These are phyloP conservation scores for Boechera divaricarpa DNA, from an alignment of 345 rosid species.

Conservation along the genomic window DNA sequence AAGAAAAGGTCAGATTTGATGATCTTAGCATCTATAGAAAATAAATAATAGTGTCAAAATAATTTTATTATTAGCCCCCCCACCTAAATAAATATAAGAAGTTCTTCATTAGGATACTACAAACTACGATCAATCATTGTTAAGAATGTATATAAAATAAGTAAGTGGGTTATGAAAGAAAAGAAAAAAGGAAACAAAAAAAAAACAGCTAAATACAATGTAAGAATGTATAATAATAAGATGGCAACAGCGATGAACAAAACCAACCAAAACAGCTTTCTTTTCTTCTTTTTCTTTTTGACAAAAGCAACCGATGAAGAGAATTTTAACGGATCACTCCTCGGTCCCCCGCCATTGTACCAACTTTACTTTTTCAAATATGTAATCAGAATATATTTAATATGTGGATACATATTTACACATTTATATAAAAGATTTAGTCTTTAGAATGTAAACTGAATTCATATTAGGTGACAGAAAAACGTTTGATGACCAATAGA, in stretches of 20 bases:
- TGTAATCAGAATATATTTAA: neutral
- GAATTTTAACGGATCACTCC: slow-evolving; percentile 33
- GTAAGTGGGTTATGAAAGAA: slow-evolving; percentile 17
- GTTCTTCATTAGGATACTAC: neutral
- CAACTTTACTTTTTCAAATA: slow-evolving; percentile 7
- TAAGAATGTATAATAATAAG: slow-evolving; percentile 30
- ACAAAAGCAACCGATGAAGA: slow-evolving; percentile 37
- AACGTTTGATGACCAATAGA: slow-evolving; percentile 2
- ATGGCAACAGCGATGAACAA: slow-evolving; percentile 41
- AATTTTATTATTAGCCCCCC: neutral
- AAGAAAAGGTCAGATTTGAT: slow-evolving; percentile 31
- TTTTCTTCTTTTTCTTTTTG: slow-evolving; percentile 22
- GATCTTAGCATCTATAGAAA: slow-evolving; percentile 10
- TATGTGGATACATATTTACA: neutral
- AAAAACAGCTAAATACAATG: slow-evolving; percentile 32
- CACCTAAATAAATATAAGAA: neutral
- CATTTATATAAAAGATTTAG: neutral
- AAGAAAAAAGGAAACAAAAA: neutral
- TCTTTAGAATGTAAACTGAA: neutral
- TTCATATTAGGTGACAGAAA: slow-evolving; percentile 24
- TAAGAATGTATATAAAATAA: slow-evolving; percentile 20
- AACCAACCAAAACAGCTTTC: slow-evolving; percentile 25
- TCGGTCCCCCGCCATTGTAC: slow-evolving; percentile 29
- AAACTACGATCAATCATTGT: slow-evolving; percentile 27
- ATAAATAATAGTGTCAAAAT: neutral